A percentile compares a stretch with the other conserved stretches of the same genome.
These are phyloP conservation scores for Linnemannia hyalina DNA, from an alignment of 192 early-diverging fungal species.

Conservation along the genomic window DNA sequence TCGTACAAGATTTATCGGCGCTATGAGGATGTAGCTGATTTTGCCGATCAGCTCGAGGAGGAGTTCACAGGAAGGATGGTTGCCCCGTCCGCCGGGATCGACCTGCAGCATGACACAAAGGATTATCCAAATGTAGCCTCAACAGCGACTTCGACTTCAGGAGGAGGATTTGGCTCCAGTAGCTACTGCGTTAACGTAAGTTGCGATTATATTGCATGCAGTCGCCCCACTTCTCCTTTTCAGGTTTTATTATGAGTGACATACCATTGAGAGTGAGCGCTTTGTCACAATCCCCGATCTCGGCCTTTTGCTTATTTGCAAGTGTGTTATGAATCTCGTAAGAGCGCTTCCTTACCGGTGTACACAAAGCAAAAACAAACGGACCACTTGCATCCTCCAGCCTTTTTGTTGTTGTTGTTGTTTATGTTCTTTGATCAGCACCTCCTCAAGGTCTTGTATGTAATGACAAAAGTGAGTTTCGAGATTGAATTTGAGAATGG, in stretches of 20 bases:
- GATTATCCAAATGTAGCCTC: neutral
- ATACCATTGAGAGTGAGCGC: neutral
- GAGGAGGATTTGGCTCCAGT: neutral
- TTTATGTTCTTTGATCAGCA: neutral
- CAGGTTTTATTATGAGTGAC: neutral
- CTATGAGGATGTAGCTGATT: slow-evolving; percentile 51
- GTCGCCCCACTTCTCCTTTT: neutral
- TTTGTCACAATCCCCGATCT: neutral
- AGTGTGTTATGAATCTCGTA: neutral
- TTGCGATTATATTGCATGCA: neutral
- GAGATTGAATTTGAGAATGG: neutral
- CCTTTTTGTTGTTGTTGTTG: neutral
- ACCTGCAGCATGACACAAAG: neutral
- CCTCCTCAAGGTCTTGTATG: neutral
- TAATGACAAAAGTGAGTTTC: neutral
- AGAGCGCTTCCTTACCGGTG: neutral
- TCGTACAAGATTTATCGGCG: slow-evolving; percentile 46
- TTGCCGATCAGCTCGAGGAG: slow-evolving; percentile 53
- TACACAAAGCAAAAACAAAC: neutral
- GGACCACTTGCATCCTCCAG: neutral
- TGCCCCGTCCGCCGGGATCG: neutral
- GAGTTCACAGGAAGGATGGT: slow-evolving; percentile 29
- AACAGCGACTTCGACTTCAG: neutral
- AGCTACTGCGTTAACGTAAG: slow-evolving; percentile 4
- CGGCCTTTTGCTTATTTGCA: neutral